Evolutionary conservation across 2,329 filamentous ascomycete genomes (phyloP).

Genomic region (Aspergillus ochraceus): DNA sequence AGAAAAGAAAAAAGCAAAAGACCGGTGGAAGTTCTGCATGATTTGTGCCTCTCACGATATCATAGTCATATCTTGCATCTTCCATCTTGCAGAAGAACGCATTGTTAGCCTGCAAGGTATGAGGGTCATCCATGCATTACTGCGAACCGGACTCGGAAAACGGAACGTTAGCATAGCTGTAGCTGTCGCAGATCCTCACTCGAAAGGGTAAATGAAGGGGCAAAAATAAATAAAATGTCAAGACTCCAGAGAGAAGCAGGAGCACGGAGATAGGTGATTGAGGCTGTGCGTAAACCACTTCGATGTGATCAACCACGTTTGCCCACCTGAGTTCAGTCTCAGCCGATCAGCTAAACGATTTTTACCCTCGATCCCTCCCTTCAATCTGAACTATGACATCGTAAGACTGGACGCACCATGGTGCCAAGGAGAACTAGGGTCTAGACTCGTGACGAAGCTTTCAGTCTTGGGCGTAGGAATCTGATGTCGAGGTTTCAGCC

Average conservation of each 20-base stretch:
- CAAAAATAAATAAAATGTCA: constrained; percentile 2
- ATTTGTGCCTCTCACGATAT: neutral
- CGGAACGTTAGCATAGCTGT: neutral
- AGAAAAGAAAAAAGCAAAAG: constrained; percentile 1
- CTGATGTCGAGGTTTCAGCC: constrained; percentile 19
- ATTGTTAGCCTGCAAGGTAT: neutral
- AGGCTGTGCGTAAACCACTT: constrained; percentile 16
- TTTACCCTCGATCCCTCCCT: constrained; percentile 4
- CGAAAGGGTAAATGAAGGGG: neutral
- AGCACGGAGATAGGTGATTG: constrained; percentile 1
- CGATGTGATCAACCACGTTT: constrained; percentile 22
- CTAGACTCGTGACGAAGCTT: constrained; percentile 17
- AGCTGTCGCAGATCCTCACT: neutral
- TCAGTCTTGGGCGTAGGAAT: constrained; percentile 11
- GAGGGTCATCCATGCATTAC: neutral
- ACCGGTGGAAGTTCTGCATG: neutral
- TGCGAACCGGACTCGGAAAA: neutral
- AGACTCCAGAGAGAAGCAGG: neutral
- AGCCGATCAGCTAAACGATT: constrained; percentile 17
- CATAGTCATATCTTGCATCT: neutral
- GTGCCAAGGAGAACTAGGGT: constrained; percentile 4
- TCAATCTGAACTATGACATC: constrained; percentile 8
- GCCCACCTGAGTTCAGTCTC: constrained; percentile 15
- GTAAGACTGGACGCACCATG: constrained; percentile 3
- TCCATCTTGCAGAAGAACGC: neutral